Evolutionary conservation across 345 rosid genomes (phyloP).

Genomic region (Arabidopsis thaliana): DNA sequence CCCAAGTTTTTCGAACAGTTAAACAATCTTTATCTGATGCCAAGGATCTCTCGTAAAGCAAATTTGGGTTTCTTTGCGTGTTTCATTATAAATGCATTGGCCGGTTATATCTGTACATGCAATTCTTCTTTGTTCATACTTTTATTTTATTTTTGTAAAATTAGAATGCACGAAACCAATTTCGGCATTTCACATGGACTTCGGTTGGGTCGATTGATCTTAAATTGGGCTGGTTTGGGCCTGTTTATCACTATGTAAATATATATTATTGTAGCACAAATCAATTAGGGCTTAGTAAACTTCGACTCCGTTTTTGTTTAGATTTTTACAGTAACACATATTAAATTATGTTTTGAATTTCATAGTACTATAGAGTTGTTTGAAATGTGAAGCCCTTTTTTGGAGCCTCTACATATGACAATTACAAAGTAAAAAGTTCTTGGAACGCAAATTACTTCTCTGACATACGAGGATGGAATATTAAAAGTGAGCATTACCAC

Average conservation of each 20-base stretch:
- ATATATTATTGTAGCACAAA: neutral
- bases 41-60: conserved; percentile 1
- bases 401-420: too few species aligned
- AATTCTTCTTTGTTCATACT: neutral
- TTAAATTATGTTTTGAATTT: neutral
- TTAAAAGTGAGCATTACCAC: too few species aligned
- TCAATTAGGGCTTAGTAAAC: neutral
- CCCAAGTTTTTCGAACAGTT: neutral
- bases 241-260: neutral
- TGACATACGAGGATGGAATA: too few species aligned
- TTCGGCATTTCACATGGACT: neutral
- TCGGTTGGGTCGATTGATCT: neutral
- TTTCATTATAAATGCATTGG: conserved; percentile 10
- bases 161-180: neutral
- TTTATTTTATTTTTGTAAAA: neutral
- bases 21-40: conserved; percentile 39
- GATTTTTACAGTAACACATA: neutral
- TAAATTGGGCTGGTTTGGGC: neutral
- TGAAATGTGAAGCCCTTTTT: too few species aligned
- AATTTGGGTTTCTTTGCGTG: conserved; percentile 40
- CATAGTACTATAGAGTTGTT: too few species aligned
- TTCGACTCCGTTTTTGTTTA: too few species aligned
- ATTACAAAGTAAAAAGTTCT: too few species aligned
- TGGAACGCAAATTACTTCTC: too few species aligned
- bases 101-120: conserved; percentile 25